These are phyloP conservation scores for Solanum aculeatissimum DNA, from an alignment of 305 asterid genomes.

Conservation along the genomic window DNA sequence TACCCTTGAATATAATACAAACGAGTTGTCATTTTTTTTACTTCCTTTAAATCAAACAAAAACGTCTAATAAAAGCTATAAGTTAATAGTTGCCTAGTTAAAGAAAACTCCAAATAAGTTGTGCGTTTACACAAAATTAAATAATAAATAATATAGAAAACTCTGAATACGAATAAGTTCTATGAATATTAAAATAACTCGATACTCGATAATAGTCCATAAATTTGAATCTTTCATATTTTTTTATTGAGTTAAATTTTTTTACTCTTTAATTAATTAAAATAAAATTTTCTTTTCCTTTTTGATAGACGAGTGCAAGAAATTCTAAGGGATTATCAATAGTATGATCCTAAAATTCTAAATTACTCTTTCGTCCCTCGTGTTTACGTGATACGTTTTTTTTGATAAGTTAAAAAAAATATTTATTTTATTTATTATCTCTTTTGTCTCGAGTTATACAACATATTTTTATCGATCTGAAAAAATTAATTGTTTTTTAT, in stretches of 20 bases:
- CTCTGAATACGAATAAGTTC: not conserved
- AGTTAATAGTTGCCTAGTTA: no score
- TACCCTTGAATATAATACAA: no score
- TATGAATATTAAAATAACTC: not conserved
- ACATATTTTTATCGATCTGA: no score
- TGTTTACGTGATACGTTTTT: not conserved
- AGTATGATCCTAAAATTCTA: not conserved
- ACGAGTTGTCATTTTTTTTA: no score
- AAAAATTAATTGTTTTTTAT: not conserved
- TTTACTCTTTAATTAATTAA: not conserved
- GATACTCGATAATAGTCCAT: not conserved
- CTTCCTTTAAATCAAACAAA: not conserved
- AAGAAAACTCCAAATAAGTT: not conserved
- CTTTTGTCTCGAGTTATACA: not conserved
- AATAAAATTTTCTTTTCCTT: not conserved
- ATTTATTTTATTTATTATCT: not conserved
- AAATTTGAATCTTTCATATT: not conserved
- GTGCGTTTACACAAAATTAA: not conserved
- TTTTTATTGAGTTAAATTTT: not conserved
- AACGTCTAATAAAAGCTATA: not conserved
- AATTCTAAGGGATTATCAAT: not conserved
- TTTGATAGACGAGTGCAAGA: not conserved
- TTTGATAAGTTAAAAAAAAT: no score
- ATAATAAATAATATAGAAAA: not conserved
- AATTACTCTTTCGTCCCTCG: no score